Conservation (phyloP, 2,329 filamentous ascomycete species). For the Cadophora malorum region DNA sequence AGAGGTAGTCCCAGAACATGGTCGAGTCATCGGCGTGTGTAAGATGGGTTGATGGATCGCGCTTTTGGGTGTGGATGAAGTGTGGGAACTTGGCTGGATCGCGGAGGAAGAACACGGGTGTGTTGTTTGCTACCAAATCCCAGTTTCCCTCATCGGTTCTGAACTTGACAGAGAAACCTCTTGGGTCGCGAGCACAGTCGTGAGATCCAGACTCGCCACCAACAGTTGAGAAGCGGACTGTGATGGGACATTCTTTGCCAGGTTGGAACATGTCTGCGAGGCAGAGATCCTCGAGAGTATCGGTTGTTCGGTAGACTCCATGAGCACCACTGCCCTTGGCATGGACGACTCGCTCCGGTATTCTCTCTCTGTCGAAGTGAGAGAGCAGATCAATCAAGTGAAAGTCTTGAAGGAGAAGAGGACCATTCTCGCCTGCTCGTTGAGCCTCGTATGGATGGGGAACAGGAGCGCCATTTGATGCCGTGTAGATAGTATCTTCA, state of each 20-base stretch:
- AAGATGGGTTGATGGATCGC: slow-evolving; percentile 72
- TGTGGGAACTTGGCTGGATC: slow-evolving; percentile 76
- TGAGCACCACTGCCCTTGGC: slow-evolving; percentile 64
- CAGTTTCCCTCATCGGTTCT: slow-evolving; percentile 76
- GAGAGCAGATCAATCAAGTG: slow-evolving; percentile 66
- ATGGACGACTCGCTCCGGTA: slow-evolving; percentile 62
- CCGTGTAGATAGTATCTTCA: slow-evolving; percentile 56
- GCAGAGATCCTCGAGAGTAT: slow-evolving; percentile 59
- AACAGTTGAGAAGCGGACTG: slow-evolving; percentile 76
- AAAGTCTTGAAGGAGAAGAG: slow-evolving; percentile 64
- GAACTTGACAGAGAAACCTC: slow-evolving; percentile 77
- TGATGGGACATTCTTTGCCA: slow-evolving; percentile 71
- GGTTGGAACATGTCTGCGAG: slow-evolving; percentile 60
- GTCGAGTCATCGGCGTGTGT: slow-evolving; percentile 65
- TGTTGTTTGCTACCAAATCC: slow-evolving; percentile 76
- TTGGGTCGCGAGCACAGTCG: slow-evolving; percentile 74
- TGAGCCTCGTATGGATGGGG: slow-evolving; percentile 64
- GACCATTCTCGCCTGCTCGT: slow-evolving; percentile 52
- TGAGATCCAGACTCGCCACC: slow-evolving; percentile 75
- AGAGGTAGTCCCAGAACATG: slow-evolving; percentile 30
- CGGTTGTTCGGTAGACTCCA: slow-evolving; percentile 60
- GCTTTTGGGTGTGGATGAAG: slow-evolving; percentile 78
- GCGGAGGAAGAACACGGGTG: slow-evolving; percentile 77
- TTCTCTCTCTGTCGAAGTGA: slow-evolving; percentile 67
- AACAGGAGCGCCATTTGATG: slow-evolving; percentile 51